Evolutionary conservation across 495 filamentous ascomycete genomes (phyloP).

Genomic region (Schizothecium vesticola): DNA sequence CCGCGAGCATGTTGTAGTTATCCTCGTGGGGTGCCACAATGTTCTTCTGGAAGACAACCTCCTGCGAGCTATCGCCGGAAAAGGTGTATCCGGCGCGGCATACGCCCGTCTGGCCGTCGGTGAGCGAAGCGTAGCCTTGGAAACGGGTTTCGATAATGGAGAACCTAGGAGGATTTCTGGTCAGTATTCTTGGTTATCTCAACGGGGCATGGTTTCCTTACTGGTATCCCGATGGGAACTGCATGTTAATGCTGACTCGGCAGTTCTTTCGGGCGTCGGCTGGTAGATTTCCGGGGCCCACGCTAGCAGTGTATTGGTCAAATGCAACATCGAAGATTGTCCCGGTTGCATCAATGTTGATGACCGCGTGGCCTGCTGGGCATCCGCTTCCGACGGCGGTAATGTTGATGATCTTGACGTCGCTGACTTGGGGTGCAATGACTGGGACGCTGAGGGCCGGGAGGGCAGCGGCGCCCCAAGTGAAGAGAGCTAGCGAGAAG

Average conservation of each 20-base stretch:
- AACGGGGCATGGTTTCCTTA: conserved; percentile 18
- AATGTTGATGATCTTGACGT: conserved; percentile 26
- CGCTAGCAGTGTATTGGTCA: conserved; percentile 40
- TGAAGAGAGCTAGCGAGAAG: conserved; percentile 17
- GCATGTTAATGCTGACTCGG: conserved; percentile 40
- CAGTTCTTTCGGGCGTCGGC: conserved; percentile 43
- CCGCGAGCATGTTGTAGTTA: conserved; percentile 29
- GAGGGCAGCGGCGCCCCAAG: conserved; percentile 12
- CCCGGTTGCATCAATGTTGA: conserved; percentile 27
- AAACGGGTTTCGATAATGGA: conserved; percentile 34
- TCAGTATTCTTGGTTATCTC: neutral
- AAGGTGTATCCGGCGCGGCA: conserved; percentile 27
- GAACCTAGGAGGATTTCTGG: conserved; percentile 15
- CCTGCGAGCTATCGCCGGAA: conserved; percentile 25
- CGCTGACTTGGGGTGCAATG: neutral
- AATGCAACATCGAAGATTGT: conserved; percentile 44
- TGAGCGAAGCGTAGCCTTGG: conserved; percentile 25
- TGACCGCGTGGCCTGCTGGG: conserved; percentile 27
- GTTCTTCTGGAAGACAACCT: conserved; percentile 33
- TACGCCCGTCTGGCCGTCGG: conserved; percentile 20
- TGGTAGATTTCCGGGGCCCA: conserved; percentile 33
- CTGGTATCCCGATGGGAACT: conserved; percentile 41
- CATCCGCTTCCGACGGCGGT: conserved; percentile 29
- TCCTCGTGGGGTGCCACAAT: conserved; percentile 25
- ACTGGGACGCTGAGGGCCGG: conserved; percentile 6